phyloP scores from a whole-genome alignment of 2,329 filamentous ascomycete genomes.

The Colletotrichum lupini region DNA sequence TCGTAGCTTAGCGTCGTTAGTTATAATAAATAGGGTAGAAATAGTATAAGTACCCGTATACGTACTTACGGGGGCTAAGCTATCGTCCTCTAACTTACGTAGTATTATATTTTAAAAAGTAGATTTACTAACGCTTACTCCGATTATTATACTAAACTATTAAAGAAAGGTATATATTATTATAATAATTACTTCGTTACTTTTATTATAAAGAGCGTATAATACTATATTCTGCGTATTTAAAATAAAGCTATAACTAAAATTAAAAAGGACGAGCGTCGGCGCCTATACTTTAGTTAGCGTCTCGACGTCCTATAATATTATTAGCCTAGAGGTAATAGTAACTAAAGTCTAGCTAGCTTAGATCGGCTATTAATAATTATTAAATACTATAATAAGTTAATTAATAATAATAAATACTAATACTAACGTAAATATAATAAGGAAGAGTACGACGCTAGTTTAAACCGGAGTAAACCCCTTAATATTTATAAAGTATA shows the following conservation, averaged over 20 bases:
- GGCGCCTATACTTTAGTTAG: conserved; percentile 20
- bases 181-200: neutral
- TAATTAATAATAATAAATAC: conserved; percentile 33
- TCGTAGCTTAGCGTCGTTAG: neutral
- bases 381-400: conserved; percentile 33
- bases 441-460: conserved; percentile 36
- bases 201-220: conserved; percentile 8
- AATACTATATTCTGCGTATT: conserved; percentile 35
- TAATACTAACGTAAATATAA: conserved; percentile 29
- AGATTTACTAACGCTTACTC: conserved; percentile 18
- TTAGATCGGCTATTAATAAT: conserved; percentile 36
- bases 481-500: conserved; percentile 39
- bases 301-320: conserved; percentile 26
- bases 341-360: conserved; percentile 29
- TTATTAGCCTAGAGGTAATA: conserved; percentile 23
- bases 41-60: neutral
- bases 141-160: conserved; percentile 27
- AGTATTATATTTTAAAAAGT: conserved; percentile 34
- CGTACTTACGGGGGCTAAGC: neutral
- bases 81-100: conserved; percentile 2
- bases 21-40: neutral
- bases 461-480: conserved; percentile 29
- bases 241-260: conserved; percentile 31
- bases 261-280: conserved; percentile 24
- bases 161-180: conserved; percentile 29